Evolutionary conservation across 202 grass and related monocot genomes (phyloP), one percentile per base, ranked within the genome.

Genomic region (Alloteropsis angusta): DNA sequence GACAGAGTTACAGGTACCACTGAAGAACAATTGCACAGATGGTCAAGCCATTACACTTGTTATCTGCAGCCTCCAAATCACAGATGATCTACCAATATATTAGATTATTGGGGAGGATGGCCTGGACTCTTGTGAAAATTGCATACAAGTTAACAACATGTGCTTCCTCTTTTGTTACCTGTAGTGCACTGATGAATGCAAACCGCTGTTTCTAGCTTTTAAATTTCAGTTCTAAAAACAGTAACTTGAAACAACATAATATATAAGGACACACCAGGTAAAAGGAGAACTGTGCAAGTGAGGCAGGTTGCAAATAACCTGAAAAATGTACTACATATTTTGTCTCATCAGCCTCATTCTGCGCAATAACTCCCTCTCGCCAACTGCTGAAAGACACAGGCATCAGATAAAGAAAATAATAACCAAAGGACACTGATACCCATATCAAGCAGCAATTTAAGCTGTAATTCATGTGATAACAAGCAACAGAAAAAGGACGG

Each of bases 351-450:
- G 30, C 83, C 55, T 91, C 87, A 56, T 88, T 91, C 52, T 91
- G 84, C 57, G 86, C 73, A 71, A 99, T 85, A 80, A 91, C 50
- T 50, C 96, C 96, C 82, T 99, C 90, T 75, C 88, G 84, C 96
- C 96, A 99, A 85, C 96, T 96, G 81, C 72, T 19, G 41, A 84
- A 76, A 84, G 60, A 83, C 57, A 84, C 10, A 85, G 37, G 21
- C 56, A 52, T 81, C 47, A 85, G 79, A 65, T 79, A 21, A 71
- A 71, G 26, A 45, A 71, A 54, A 58, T 61, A 71, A 55, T 74
- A 71, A 67, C 17, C 64, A 71, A 54, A 76, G 9, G 25, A 48
- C 6, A 19, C 38, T 41, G 13, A 48, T 50, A 49, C 30, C 38
- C 5, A 15, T 66, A 74, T 44, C 16, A 69, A 39, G 42, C 11